These are phyloP conservation scores for Rhypophila decipiens DNA, from an alignment of 495 filamentous ascomycete species.

Conservation along the genomic window DNA sequence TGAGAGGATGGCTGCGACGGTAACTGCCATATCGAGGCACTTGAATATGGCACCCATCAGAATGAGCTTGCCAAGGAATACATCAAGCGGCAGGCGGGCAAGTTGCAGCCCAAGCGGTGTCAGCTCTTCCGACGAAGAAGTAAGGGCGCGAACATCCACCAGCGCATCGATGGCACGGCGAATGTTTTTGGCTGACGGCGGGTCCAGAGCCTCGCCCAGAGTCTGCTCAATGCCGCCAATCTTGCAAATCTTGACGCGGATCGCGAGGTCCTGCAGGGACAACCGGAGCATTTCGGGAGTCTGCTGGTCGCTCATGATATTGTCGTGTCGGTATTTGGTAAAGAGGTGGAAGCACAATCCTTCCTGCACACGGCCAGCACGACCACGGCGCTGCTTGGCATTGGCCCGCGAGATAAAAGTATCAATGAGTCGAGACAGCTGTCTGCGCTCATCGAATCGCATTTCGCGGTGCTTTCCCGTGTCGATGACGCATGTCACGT, in stretches of 20 bases:
- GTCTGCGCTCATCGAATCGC: conserved; percentile 85
- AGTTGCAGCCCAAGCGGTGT: conserved; percentile 82
- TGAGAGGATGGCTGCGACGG: conserved; percentile 84
- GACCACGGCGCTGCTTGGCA: conserved; percentile 85
- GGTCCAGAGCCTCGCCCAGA: conserved; percentile 81
- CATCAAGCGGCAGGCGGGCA: conserved; percentile 82
- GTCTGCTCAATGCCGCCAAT: conserved; percentile 87
- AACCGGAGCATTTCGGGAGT: conserved; percentile 92
- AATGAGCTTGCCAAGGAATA: conserved; percentile 89
- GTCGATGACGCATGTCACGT: conserved; percentile 92
- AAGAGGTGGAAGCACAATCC: conserved; percentile 95
- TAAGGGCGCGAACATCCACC: conserved; percentile 88
- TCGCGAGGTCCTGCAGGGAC: conserved; percentile 85
- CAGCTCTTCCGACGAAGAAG: conserved; percentile 62
- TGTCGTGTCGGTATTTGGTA: conserved; percentile 78
- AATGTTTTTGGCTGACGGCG: conserved; percentile 85
- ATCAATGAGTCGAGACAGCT: conserved; percentile 82
- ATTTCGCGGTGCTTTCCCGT: conserved; percentile 95
- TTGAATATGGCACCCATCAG: conserved; percentile 77
- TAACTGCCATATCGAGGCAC: conserved; percentile 83
- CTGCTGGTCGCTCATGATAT: conserved; percentile 77
- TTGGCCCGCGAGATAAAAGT: conserved; percentile 91
- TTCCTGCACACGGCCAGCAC: conserved; percentile 92
- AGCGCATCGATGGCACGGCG: conserved; percentile 85
- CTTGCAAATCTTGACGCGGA: conserved; percentile 96